Evolutionary conservation across 805 yeast genomes (phyloP), one percentile per base, ranked within the genome.

Genomic region (Saccharomyces eubayanus): DNA sequence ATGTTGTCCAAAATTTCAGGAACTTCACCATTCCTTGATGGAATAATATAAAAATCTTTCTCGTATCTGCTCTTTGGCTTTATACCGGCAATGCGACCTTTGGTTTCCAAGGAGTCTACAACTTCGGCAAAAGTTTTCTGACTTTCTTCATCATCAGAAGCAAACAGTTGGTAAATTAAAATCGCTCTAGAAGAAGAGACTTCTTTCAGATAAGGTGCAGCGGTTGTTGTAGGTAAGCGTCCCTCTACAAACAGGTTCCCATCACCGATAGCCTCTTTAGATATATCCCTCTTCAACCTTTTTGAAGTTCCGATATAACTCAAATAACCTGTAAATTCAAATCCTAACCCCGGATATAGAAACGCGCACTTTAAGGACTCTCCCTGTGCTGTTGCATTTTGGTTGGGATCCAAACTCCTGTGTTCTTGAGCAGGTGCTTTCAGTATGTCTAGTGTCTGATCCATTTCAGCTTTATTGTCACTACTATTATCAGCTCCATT

Each of bases 171-270:
- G 49, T 58, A 65, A 5, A 57, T 57, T n/a, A 63, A 45, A 21
- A 63, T 56, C 9, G 55, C 51, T 48, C 69, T 56, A 10, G 56
- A 54, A 6, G 55, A 30, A 45, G 58, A 57, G 51, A 64, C 57
- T 55, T 62, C 60, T 31, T 53, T 51, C 49, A 65, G 29, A 62
- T 65, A 55, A 50, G 52, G 57, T 46, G 53, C 55, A 5, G 60
- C 66, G 53, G 63, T 62, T 20, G 53, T 56, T 53, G 28, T 63
- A 51, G 59, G 66, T 46, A 57, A 68, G n/a, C 63, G 57, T 12
- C 70, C 71, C 31, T 68, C 69, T 8, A 67, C 73, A 10, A 64
- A 56, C 27, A 74, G 72, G 6, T 66, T 67, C 31, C 72, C 76
- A 51, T 72, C 73, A 5, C 60, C 67, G 28, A 66, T 55, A 2